A percentile compares a stretch with the other conserved stretches of the same genome.
These are phyloP conservation scores for Oryza rufipogon DNA, from an alignment of 176 grass and related monocot genomes.

Conservation along the genomic window DNA sequence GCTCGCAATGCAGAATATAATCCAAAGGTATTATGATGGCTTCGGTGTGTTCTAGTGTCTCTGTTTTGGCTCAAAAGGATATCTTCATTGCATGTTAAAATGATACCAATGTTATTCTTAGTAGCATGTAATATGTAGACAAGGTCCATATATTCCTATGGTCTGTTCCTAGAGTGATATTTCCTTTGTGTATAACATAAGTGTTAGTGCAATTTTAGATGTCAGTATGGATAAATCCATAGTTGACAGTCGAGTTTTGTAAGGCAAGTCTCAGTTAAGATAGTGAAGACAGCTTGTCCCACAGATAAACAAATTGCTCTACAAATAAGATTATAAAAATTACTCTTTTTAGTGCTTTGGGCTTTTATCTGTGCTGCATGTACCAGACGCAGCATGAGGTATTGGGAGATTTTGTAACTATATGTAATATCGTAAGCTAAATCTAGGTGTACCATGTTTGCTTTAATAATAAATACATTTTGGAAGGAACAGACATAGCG, in stretches of 20 bases:
- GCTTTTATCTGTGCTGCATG: background rate
- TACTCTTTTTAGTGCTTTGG: background rate
- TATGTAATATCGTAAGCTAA: background rate
- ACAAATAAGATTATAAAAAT: background rate
- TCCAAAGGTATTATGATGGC: conserved; percentile 67
- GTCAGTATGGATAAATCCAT: background rate
- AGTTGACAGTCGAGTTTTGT: background rate
- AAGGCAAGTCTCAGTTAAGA: background rate
- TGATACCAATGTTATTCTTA: background rate
- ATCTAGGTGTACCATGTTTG: background rate
- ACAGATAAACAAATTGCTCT: conserved; percentile 8
- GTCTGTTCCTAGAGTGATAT: background rate
- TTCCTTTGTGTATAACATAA: background rate
- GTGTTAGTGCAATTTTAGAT: background rate
- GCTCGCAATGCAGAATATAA: conserved; percentile 97
- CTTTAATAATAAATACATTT: background rate
- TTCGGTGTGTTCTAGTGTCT: background rate
- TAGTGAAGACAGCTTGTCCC: background rate
- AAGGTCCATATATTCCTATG: background rate
- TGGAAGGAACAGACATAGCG: background rate
- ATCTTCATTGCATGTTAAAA: background rate
- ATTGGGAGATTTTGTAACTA: background rate
- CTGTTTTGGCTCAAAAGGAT: background rate
- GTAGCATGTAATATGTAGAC: background rate
- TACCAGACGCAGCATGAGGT: background rate